Conservation (phyloP, 2,329 filamentous ascomycete species). For the Arthrobotrys conoides region DNA sequence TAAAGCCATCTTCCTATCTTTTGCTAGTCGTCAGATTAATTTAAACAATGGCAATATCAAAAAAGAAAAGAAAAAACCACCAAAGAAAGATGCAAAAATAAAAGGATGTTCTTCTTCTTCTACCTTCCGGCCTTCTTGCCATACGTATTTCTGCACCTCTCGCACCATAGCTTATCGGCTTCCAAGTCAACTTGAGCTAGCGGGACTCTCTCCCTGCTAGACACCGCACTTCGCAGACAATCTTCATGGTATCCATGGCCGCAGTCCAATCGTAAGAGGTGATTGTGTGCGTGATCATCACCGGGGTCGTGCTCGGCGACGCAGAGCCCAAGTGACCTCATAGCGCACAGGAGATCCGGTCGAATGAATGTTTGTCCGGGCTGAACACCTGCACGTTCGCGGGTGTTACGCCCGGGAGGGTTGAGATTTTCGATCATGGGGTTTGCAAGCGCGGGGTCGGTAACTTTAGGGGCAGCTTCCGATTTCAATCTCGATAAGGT, state of each 20-base stretch:
- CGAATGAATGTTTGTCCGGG: constrained; percentile 56
- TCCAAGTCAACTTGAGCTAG: constrained; percentile 52
- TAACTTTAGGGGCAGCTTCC: constrained; percentile 28
- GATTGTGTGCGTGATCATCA: constrained; percentile 49
- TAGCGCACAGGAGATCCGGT: constrained; percentile 54
- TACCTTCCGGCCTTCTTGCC: constrained; percentile 58
- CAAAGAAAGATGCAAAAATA: not conserved
- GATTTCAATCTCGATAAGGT: constrained; percentile 1
- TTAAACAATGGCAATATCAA: not conserved
- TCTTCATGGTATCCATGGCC: constrained; percentile 63
- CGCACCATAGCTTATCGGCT: constrained; percentile 57
- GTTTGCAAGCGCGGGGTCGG: constrained; percentile 50
- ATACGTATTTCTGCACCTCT: constrained; percentile 40
- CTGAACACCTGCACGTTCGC: constrained; percentile 53
- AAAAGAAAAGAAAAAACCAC: not conserved
- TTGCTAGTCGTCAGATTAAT: not conserved
- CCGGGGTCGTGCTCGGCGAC: constrained; percentile 40
- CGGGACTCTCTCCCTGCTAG: constrained; percentile 48
- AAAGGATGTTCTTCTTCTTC: not conserved
- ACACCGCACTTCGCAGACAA: constrained; percentile 56
- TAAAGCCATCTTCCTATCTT: not conserved
- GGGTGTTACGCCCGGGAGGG: constrained; percentile 11
- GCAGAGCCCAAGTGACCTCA: constrained; percentile 42
- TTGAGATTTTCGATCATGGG: constrained; percentile 53
- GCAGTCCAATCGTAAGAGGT: constrained; percentile 61